Evolutionary conservation across 2,329 filamentous ascomycete species (phyloP), one percentile per base, ranked within the genome.

Genomic region (Xylariaceae sp.): DNA sequence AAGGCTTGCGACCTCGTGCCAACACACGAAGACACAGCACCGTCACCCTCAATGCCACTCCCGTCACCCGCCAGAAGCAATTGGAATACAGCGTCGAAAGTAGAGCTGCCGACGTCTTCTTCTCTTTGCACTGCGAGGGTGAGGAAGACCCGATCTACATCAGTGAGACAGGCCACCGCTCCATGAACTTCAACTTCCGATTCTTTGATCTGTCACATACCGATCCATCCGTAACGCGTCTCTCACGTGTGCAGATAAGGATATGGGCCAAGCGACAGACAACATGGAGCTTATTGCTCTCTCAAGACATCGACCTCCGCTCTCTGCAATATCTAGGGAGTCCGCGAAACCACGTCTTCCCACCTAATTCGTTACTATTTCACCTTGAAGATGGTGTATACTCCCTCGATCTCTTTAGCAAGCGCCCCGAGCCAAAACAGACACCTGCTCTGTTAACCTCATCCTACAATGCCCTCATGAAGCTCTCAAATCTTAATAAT

Each of bases 111-210:
- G 86, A 96, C 67, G 83, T 85, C 14, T 96, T 95, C 75, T 93
- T 95, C 65, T 87, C 88, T 3, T 63, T 96, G 41, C 91, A 96
- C 64, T 79, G 83, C 37, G 71, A 79, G 1, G 78, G 70, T 3
- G 67, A 81, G 41, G 67, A 75, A 37, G 83, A 88, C 14, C 90
- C 92, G 0, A 70, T 96, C n/a, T 96, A 96, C 64, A 80, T 95
- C 57, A 95, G 90, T 60, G 92, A 97, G 67, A 74, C 86, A 19
- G 79, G 83, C 22, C 79, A 86, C 55, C 82, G 82, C 59, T 83
- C 87, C n/a, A 90, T 89, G 67, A 96, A 96, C 64, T 93, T 93
- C 52, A 89, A 86, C 57, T 97, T 95, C 64, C 82, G 81, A 35
- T 85, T 87, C 63, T 94, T 96, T 63, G 85, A 94, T 50, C 75